Base-by-base conservation (phyloP, 495 filamentous ascomycete genomes). In the Talaromyces wortmannii region DNA sequence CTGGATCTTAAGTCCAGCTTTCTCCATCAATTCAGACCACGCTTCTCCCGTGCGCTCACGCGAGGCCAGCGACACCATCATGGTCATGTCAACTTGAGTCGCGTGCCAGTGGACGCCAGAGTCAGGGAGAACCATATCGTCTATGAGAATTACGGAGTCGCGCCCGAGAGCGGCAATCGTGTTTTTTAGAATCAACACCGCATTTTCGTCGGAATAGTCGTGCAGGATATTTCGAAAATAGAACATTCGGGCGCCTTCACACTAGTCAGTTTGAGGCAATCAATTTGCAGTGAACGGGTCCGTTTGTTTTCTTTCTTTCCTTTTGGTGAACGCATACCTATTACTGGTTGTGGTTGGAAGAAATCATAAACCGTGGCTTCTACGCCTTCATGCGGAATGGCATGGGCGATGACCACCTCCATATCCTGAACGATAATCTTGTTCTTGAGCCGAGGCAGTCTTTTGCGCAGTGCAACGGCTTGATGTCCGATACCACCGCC, bases 391-490 rank as follows among this genome's bases (percentile, higher is more conserved):
- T 69, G 67, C 0, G 61, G 59, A 5, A 67, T 50, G 0, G 71
- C 67, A 8, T 66, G 63, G 10, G 62, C 57, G n/a, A 83, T 60
- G 1, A 67, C 69, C 17, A 66, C 58, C 5, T 73, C 63, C 0
- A 77, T 61, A 54, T 87, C 83, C 52, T 86, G 80, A 4, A 83
- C 54, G 8, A 86, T 59, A 31, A 86, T 63, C 11, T 63, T 65
- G 0, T 74, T 77, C 0, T 65, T 55, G 0, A 80, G 55, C 7
- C 68, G 42, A 0, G 75, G 76, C 29, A 67, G 72, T 42, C 62
- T 71, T 40, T 72, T 63, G 43, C 65, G 67, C 31, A 84, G 72
- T 5, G 62, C 63, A 32, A 67, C 63, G 47, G 68, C 68, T 45
- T 83, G 77, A 29, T 83, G 75, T 8, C 80, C 81, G 29, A 74